These are phyloP conservation scores for Maudiozyma humilis DNA, from an alignment of 1,139 yeast species.

Conservation along the genomic window DNA sequence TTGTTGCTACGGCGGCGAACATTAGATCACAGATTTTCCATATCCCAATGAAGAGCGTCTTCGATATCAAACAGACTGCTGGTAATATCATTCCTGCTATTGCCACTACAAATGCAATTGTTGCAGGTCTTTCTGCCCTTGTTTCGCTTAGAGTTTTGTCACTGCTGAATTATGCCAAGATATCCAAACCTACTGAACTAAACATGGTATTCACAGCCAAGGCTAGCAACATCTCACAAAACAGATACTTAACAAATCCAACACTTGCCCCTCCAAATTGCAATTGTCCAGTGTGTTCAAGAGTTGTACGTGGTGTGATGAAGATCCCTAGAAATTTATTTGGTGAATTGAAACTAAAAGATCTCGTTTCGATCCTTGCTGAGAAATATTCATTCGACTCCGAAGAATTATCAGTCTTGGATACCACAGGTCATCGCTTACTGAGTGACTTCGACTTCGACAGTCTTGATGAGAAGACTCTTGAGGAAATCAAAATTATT, in stretches of 20 bases:
- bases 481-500: conserved; percentile 48
- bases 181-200: conserved; percentile 21
- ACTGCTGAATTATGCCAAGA: conserved; percentile 19
- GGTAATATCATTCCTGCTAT: conserved; percentile 98
- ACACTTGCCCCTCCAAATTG: conserved; percentile 53
- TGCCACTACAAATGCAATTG: conserved; percentile 93
- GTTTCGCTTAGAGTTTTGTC: conserved; percentile 53
- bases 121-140: conserved; percentile 80
- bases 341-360: conserved; percentile 30
- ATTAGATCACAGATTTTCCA: conserved; percentile 66
- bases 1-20: conserved; percentile 84
- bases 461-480: conserved; percentile 50
- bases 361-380: conserved; percentile 41
- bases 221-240: conserved; percentile 41
- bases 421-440: conserved; percentile 51
- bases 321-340: conserved; percentile 29
- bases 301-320: conserved; percentile 44
- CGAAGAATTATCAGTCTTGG: conserved; percentile 55
- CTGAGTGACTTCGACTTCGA: conserved; percentile 85
- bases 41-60: conserved; percentile 68
- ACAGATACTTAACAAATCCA: conserved; percentile 59
- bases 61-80: conserved; percentile 87
- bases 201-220: conserved; percentile 60
- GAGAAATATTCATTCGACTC: conserved; percentile 47
- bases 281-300: conserved; percentile 65